A percentile compares a stretch with the other conserved stretches of the same genome.
phyloP scores from a whole-genome alignment of 2,329 filamentous ascomycete genomes.

The Akanthomyces uredinophilus region DNA sequence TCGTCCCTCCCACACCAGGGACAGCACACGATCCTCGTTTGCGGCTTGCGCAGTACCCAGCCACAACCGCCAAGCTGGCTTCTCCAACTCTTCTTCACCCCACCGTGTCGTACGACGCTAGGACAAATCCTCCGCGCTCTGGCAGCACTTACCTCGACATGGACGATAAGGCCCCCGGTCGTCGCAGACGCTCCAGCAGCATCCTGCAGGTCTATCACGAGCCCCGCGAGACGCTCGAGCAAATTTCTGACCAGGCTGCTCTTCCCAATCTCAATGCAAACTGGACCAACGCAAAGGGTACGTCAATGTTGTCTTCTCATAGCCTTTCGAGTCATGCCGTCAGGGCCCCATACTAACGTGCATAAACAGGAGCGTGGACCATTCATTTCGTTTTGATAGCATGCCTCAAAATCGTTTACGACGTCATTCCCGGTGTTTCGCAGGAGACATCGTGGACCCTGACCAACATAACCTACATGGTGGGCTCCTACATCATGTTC shows the following conservation, averaged over 20 bases:
- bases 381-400: constrained; percentile 94
- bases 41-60: constrained; percentile 7
- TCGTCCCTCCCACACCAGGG: neutral
- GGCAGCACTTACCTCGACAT: constrained; percentile 54
- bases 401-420: constrained; percentile 91
- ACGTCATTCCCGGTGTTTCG: constrained; percentile 91
- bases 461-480: constrained; percentile 99
- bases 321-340: neutral
- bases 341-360: neutral
- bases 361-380: constrained; percentile 78
- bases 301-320: constrained; percentile 26
- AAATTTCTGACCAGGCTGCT: constrained; percentile 92
- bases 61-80: constrained; percentile 93
- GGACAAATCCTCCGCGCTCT: constrained; percentile 63
- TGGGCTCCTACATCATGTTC: constrained; percentile 98
- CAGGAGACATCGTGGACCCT: constrained; percentile 99
- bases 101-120: constrained; percentile 86
- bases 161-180: constrained; percentile 59
- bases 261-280: constrained; percentile 95
- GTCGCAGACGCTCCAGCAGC: constrained; percentile 93
- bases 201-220: constrained; percentile 91
- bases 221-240: constrained; percentile 91
- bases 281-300: constrained; percentile 99
- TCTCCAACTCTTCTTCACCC: constrained; percentile 80
- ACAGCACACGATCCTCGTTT: neutral